Base-by-base conservation (phyloP, 495 filamentous ascomycete genomes). In the Daldinia vernicosa region DNA sequence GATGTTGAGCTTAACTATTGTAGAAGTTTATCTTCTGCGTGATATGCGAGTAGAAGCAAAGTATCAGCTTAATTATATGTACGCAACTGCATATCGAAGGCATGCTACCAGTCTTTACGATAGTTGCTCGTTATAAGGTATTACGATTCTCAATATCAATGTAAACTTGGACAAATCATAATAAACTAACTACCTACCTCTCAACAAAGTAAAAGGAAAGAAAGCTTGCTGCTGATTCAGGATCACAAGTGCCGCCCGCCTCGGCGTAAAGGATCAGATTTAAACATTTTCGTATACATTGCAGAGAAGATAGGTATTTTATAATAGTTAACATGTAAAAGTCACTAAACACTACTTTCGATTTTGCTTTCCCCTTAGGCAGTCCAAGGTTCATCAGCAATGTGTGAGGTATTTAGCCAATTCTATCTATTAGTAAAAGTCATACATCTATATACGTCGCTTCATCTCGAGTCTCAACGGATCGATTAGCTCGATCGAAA, bases 391-490 rank as follows among this genome's bases (percentile, higher is more conserved):
- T 24, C 12, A 8, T 19, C 15, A 43, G 5, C 1, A 28, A 53
- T 40, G 2, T 24, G 6, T 47, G 4, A n/a, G n/a, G 5, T 24
- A 72, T 73, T 69, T 65, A 73, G 66, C 60, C 66, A 73, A 66
- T 69, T 65, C 57, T 12, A 39, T 65, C 57, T 12, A 39, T 59
- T 45, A 28, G n/a, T 60, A 50, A 54, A n/a, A 19, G n/a, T 17
- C 35, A n/a, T 30, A 6, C 19, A 3, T 45, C 8, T 55, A 3
- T 45, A 5, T 55, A 5, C 43, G 8, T 47, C 19, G 19, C 15
- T 32, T 15, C 4, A 28, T 15, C 43, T 37, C 2, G 9, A 47
- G 14, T 17, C 28, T 39, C 22, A 45, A 32, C 24, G 26, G 60
- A 52, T 68, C 61, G 45, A 45, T 35, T 56, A 60, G n/a, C 19